These are phyloP conservation scores for Silene coronaria DNA, from an alignment of 179 eudicot species.

Conservation along the genomic window DNA sequence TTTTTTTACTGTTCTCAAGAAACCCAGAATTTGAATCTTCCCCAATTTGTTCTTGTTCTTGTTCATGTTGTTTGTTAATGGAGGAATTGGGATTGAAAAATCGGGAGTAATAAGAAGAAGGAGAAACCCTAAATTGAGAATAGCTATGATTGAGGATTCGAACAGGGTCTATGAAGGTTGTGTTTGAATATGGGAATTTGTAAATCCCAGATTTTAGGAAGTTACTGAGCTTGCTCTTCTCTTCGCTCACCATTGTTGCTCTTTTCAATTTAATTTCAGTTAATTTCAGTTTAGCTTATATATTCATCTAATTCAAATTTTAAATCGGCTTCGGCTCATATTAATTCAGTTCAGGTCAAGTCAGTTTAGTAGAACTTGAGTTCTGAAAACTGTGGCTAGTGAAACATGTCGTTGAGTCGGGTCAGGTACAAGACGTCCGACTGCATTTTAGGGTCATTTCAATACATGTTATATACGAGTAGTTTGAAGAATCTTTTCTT, in stretches of 20 bases:
- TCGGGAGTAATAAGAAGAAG: slow-evolving; percentile 73
- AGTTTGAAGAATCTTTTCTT: too few species aligned
- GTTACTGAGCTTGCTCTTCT: slow-evolving; percentile 16
- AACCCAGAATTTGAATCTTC: slow-evolving; percentile 17
- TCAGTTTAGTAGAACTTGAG: too few species aligned
- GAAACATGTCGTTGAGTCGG: too few species aligned
- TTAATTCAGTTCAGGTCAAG: too few species aligned
- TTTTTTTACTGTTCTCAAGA: slow-evolving; percentile 29
- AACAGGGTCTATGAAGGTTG: slow-evolving; percentile 71
- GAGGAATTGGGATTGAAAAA: slow-evolving; percentile 40
- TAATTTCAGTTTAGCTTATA: too few species aligned
- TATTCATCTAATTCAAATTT: too few species aligned
- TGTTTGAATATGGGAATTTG: slow-evolving; percentile 37
- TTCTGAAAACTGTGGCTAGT: too few species aligned
- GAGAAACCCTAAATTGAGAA: slow-evolving; percentile 54
- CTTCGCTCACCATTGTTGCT: slow-evolving; percentile 44
- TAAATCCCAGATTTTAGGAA: slow-evolving; percentile 56
- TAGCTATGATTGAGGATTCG: slow-evolving; percentile 62
- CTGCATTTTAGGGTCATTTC: too few species aligned
- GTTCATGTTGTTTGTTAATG: not conserved
- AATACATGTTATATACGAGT: too few species aligned
- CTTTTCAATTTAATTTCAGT: too few species aligned
- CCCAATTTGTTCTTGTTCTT: not conserved
- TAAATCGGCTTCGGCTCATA: too few species aligned
- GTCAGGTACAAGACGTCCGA: too few species aligned